Evolutionary conservation across 257 asterid genomes (phyloP).

Genomic region (Nicotiana attenuata): DNA sequence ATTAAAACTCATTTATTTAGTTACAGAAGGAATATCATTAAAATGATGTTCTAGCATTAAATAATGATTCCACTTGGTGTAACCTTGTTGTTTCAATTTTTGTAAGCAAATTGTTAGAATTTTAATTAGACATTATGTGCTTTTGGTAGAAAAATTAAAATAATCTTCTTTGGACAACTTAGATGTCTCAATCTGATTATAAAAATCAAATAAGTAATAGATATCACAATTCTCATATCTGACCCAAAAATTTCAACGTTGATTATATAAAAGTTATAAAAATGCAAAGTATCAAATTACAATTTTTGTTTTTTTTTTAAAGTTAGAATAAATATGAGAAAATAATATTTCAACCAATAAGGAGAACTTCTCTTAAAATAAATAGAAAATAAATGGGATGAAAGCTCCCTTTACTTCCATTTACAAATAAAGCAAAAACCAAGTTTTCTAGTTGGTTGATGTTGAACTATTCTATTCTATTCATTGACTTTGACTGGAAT

Average conservation of each 20-base stretch:
- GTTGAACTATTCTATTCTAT: background rate
- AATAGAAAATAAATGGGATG: background rate
- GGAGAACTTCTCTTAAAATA: background rate
- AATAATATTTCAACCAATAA: background rate
- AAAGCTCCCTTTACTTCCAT: background rate
- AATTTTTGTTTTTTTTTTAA: background rate
- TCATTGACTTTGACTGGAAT: slow-evolving; percentile 5
- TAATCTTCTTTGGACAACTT: no score
- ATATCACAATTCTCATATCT: background rate
- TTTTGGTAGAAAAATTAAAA: no score
- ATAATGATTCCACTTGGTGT: background rate
- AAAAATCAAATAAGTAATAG: background rate
- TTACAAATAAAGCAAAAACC: background rate
- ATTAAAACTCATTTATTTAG: background rate
- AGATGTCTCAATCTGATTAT: background rate
- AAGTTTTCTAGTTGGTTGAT: slow-evolving; percentile 4
- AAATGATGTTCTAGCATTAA: background rate
- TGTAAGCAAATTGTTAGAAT: background rate
- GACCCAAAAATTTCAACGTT: background rate
- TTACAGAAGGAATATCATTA: background rate
- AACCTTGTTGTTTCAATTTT: background rate
- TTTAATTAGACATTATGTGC: background rate
- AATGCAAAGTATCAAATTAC: background rate
- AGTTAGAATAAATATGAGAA: no score
- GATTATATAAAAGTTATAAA: background rate